Evolutionary conservation across 345 rosid genomes (phyloP).

Genomic region (Psidium friedrichsthalianum): DNA sequence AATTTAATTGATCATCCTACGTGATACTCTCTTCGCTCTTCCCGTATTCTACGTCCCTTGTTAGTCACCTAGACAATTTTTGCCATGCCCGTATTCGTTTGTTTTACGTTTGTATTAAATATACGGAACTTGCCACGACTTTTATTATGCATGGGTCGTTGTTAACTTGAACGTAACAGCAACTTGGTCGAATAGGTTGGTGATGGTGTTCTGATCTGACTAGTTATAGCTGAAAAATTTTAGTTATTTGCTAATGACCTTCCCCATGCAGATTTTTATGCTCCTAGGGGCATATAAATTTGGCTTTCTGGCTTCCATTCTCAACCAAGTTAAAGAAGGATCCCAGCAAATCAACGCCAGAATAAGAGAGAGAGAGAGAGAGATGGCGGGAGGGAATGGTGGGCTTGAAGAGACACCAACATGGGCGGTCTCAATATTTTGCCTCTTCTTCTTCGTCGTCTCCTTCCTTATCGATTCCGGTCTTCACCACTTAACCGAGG

Average conservation of each 20-base stretch:
- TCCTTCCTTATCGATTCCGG: conserved; percentile 4
- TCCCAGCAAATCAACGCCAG: background rate
- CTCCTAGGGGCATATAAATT: background rate
- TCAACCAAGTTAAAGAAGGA: background rate
- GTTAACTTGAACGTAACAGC: too few relatives aligned
- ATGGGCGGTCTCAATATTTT: conserved; percentile 16
- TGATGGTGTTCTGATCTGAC: background rate
- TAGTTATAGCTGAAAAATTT: background rate
- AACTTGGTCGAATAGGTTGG: background rate
- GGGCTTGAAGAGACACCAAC: conserved; percentile 15
- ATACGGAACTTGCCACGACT: too few relatives aligned
- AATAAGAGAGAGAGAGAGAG: too few relatives aligned
- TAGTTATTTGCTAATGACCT: background rate
- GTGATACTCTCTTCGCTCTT: too few relatives aligned
- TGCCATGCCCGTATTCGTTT: too few relatives aligned
- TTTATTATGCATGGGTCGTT: too few relatives aligned
- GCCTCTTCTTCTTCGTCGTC: conserved; percentile 8
- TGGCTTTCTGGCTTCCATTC: background rate
- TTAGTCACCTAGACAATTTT: too few relatives aligned
- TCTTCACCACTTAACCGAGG: conserved; percentile 9
- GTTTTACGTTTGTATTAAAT: too few relatives aligned
- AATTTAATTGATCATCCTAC: too few relatives aligned
- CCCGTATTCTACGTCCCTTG: too few relatives aligned
- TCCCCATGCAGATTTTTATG: background rate
- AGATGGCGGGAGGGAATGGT: background rate